A percentile compares a stretch with the other conserved stretches of the same genome.
Evolutionary conservation across 169 alveolate genomes (phyloP).

Genomic region (Eimeria praecox): DNA sequence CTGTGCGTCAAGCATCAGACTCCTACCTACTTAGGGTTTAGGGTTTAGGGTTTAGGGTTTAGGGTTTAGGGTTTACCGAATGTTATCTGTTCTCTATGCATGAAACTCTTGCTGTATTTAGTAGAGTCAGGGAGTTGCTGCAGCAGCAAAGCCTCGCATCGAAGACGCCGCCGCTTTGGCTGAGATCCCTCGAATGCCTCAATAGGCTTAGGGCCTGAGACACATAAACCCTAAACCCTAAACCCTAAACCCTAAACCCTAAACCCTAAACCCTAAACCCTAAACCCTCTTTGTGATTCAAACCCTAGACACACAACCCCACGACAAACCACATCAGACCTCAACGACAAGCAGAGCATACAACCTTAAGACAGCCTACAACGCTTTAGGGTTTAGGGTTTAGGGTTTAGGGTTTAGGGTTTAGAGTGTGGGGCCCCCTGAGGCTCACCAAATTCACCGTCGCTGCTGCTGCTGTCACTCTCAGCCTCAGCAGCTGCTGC

Average conservation of each 20-base stretch:
- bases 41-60: not conserved
- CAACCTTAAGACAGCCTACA: too few species aligned
- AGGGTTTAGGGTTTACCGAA: slow-evolving; percentile 85
- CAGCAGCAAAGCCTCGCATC: slow-evolving; percentile 87
- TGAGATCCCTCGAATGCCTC: not conserved
- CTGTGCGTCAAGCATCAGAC: not conserved
- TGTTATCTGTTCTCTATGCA: slow-evolving; percentile 93
- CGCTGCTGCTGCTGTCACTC: slow-evolving; percentile 61
- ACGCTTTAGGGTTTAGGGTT: not conserved
- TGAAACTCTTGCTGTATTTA: slow-evolving; percentile 93
- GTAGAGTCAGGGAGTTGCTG: slow-evolving; percentile 90
- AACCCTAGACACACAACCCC: not conserved
- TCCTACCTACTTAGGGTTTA: not conserved
- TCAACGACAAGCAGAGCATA: too few species aligned
- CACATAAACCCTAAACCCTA: not conserved
- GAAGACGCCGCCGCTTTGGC: slow-evolving; percentile 65
- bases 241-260: not conserved
- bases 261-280: not conserved
- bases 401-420: slow-evolving; percentile 8
- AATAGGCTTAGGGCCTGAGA: slow-evolving; percentile 46
- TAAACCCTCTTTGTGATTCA: not conserved
- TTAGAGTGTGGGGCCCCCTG: not conserved
- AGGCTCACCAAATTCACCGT: slow-evolving; percentile 29
- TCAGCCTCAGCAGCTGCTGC: not conserved
- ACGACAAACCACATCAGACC: too few species aligned